Conservation (phyloP, 1,139 yeast genomes). For the Kodamaea sp. region DNA sequence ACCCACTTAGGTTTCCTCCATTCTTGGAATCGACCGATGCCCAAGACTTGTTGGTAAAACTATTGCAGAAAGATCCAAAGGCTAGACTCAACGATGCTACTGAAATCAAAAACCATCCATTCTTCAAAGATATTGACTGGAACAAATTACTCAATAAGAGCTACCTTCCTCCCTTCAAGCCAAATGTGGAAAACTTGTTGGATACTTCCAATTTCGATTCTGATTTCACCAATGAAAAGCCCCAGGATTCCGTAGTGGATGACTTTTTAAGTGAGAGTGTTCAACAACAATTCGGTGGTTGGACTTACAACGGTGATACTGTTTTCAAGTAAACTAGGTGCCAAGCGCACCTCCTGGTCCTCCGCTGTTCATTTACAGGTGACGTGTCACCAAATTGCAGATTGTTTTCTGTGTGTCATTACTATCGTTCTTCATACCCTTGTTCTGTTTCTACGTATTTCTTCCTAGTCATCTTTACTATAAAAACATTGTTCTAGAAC, state of each 20-base stretch:
- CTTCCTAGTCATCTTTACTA: too few relatives aligned
- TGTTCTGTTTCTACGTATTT: too few relatives aligned
- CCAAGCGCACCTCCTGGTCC: too few relatives aligned
- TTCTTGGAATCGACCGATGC: slow-evolving; percentile 85
- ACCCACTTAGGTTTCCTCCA: slow-evolving; percentile 85
- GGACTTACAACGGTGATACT: slow-evolving; percentile 86
- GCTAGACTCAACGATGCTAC: slow-evolving; percentile 80
- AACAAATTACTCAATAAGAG: slow-evolving; percentile 77
- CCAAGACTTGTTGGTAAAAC: slow-evolving; percentile 71
- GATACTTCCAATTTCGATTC: slow-evolving; percentile 93
- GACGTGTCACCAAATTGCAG: too few relatives aligned
- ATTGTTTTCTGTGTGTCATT: too few relatives aligned
- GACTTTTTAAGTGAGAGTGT: slow-evolving; percentile 87
- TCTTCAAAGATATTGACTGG: slow-evolving; percentile 94
- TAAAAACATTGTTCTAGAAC: too few relatives aligned
- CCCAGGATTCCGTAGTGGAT: slow-evolving; percentile 94
- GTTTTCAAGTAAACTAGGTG: slow-evolving; percentile 15
- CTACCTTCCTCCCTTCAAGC: slow-evolving; percentile 94
- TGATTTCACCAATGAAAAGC: slow-evolving; percentile 90
- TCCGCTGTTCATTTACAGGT: too few relatives aligned
- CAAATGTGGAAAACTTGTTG: slow-evolving; percentile 80
- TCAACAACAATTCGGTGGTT: slow-evolving; percentile 96
- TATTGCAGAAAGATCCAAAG: slow-evolving; percentile 83
- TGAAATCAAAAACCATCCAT: slow-evolving; percentile 82
- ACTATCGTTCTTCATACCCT: too few relatives aligned